phyloP scores from a whole-genome alignment of 768 basidiomycete genomes.

The Obba rivulosa region DNA sequence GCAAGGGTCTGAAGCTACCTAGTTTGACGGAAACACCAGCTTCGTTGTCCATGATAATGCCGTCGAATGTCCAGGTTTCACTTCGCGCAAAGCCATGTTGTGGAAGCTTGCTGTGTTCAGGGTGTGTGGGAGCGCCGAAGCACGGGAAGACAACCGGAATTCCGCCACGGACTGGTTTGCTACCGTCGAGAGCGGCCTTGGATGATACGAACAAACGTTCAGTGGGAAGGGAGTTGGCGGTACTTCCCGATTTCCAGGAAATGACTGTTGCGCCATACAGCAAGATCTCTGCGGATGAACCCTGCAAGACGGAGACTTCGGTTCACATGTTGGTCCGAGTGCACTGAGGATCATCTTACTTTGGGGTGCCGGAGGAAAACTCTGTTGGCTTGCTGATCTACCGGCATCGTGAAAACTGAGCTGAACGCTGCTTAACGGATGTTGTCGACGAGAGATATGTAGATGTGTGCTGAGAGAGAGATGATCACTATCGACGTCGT shows the following conservation, averaged over 20 bases:
- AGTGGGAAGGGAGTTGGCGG: constrained; percentile 27
- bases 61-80: constrained; percentile 64
- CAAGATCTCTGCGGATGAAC: constrained; percentile 58
- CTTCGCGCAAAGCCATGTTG: constrained; percentile 94
- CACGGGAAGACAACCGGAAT: constrained; percentile 74
- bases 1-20: constrained; percentile 43
- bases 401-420: constrained; percentile 41
- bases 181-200: constrained; percentile 75
- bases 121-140: constrained; percentile 80
- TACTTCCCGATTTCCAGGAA: constrained; percentile 69
- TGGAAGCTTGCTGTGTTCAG: constrained; percentile 59
- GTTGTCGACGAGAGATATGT: no score
- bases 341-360: constrained; percentile 27
- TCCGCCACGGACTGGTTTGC: constrained; percentile 64
- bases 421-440: no score
- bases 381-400: constrained; percentile 38
- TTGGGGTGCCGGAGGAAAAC: constrained; percentile 59
- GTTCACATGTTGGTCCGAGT: neutral
- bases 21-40: constrained; percentile 72
- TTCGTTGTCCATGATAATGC: constrained; percentile 59
- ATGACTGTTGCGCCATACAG: constrained; percentile 83
- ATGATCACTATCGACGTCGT: no score
- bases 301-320: constrained; percentile 34
- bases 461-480: no score
- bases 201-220: constrained; percentile 82